Base-by-base conservation (phyloP, 2,329 filamentous ascomycete species). In the Elsinoe ampelina region DNA sequence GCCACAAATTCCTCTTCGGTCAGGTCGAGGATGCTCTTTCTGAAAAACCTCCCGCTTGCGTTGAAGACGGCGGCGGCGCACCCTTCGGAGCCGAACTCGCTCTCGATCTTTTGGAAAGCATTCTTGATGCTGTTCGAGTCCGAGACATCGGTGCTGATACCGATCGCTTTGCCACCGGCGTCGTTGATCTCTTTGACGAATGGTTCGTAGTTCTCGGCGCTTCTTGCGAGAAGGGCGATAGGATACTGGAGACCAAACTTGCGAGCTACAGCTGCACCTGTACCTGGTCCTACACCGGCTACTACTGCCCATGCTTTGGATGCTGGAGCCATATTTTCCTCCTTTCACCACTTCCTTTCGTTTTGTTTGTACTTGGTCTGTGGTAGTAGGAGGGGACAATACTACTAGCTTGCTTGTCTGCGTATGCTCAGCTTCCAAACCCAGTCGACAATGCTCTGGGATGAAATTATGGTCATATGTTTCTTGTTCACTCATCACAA, bases 151-250 rank as follows among this genome's bases (percentile, higher is more conserved):
- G 86, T 79, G 4, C 79, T 77, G 63, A 92, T 80, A 12, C 87
- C 86, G 11, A 89, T 72, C 1, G 87, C 88, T 48, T 80, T 77
- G 1, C 88, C 87, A 10, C 87, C 87, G 0, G 72, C 68, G 4
- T 72, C 68, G 57, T 83, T 83, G 71, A 93, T 89, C 63, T 89
- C 85, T 2, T 78, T 67, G 5, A 87, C 83, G 2, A 89, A 76
- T n/a, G 76, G 72, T 57, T 81, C 75, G 71, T 83, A 89, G 68
- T 78, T 87, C 41, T 81, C 77, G 0, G 83, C 77, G 13, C 75
- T 82, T 51, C 87, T 84, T 11, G 87, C 82, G n/a, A 92, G 79
- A 1, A 92, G 75, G 1, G 87, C 84, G 1, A 92, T 84, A 0
- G 86, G 81, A 66, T 92, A 93, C 7, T 78, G 65, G 60, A 82